Evolutionary conservation across 2,329 filamentous ascomycete genomes (phyloP).

Genomic region (Blastomyces gilchristii): DNA sequence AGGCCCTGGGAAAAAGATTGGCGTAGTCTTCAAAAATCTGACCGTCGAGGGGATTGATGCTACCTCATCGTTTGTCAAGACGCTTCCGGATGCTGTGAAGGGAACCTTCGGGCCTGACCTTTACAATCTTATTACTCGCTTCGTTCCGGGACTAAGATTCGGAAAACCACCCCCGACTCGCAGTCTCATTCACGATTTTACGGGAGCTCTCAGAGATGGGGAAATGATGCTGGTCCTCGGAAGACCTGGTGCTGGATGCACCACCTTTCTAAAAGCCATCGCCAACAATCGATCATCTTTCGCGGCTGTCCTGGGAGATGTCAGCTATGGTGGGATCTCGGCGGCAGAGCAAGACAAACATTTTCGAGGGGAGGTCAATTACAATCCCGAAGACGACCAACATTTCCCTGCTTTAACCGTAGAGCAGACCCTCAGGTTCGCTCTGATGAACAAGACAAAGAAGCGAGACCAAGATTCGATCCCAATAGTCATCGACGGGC

Average conservation of each 20-base stretch:
- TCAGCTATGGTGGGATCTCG: conserved; percentile 61
- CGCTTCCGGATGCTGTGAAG: conserved; percentile 61
- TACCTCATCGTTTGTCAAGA: conserved; percentile 58
- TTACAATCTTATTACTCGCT: conserved; percentile 51
- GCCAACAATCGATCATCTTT: conserved; percentile 59
- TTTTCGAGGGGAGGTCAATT: conserved; percentile 67
- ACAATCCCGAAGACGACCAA: conserved; percentile 66
- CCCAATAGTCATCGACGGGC: conserved; percentile 42
- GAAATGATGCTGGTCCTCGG: conserved; percentile 51
- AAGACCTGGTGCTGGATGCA: conserved; percentile 63
- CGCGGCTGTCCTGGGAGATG: conserved; percentile 56
- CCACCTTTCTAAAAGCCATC: conserved; percentile 66
- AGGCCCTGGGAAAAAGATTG: conserved; percentile 63
- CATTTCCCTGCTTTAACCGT: conserved; percentile 67
- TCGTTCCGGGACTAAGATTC: conserved; percentile 43
- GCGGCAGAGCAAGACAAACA: conserved; percentile 56
- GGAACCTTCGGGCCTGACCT: conserved; percentile 75
- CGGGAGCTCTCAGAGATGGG: conserved; percentile 54
- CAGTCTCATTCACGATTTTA: conserved; percentile 56
- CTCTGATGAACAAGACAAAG: conserved; percentile 63
- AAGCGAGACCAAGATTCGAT: conserved; percentile 55
- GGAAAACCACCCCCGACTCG: conserved; percentile 42
- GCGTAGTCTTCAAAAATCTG: conserved; percentile 65
- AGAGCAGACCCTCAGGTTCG: conserved; percentile 67
- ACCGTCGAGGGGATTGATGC: conserved; percentile 62